These are phyloP conservation scores for Termitomyces sp. DNA, from an alignment of 768 basidiomycete species.

Conservation along the genomic window DNA sequence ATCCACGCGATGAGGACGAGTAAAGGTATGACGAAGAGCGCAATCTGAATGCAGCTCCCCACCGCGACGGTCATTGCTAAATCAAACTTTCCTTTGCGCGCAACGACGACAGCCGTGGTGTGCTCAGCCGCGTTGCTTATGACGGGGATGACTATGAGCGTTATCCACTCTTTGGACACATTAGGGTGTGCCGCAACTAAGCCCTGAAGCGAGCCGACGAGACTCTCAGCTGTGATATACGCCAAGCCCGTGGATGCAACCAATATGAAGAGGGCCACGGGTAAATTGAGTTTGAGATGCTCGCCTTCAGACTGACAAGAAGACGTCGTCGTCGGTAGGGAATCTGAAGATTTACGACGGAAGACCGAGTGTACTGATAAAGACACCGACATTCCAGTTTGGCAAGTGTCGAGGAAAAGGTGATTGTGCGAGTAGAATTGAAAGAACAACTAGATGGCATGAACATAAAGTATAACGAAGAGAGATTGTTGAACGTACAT, in stretches of 20 bases:
- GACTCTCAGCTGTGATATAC: conserved; percentile 31
- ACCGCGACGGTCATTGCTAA: conserved; percentile 37
- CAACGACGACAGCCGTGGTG: conserved; percentile 35
- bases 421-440: conserved; percentile 50
- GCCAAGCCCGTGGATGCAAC: background rate
- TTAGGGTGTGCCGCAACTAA: conserved; percentile 28
- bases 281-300: background rate
- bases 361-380: background rate
- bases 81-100: conserved; percentile 36
- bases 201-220: conserved; percentile 35
- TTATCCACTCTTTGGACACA: conserved; percentile 39
- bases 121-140: conserved; percentile 38
- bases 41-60: conserved; percentile 38
- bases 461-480: too few relatives aligned
- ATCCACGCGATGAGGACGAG: conserved; percentile 28
- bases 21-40: conserved; percentile 35
- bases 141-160: conserved; percentile 37
- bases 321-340: background rate
- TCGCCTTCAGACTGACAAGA: background rate
- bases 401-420: conserved; percentile 32
- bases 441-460: conserved; percentile 45
- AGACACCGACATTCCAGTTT: conserved; percentile 16
- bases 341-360: background rate
- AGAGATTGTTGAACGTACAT: background rate
- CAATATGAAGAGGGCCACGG: background rate